phyloP scores from a whole-genome alignment of 139 green algal species.

The Closterium sp. region DNA sequence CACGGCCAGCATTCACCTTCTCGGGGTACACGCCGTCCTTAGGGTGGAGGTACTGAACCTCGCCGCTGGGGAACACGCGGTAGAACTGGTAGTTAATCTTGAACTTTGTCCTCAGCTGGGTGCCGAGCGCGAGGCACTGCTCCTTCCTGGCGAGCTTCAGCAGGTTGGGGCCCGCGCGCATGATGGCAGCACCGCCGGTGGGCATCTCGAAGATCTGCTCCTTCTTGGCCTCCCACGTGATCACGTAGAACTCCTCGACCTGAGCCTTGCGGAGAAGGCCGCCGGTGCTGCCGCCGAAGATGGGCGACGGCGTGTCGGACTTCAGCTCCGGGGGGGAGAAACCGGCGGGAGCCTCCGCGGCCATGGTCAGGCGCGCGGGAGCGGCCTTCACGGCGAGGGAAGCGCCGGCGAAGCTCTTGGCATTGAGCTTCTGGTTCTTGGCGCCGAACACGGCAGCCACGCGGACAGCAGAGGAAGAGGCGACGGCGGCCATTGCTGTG shows the following conservation, averaged over 20 bases:
- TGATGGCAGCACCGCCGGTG: constrained; percentile 96
- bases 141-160: constrained; percentile 98
- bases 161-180: constrained; percentile 96
- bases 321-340: constrained; percentile 86
- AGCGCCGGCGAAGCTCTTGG: neutral
- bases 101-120: constrained; percentile 96
- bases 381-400: neutral
- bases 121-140: constrained; percentile 95
- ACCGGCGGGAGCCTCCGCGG: constrained; percentile 18
- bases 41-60: constrained; percentile 99
- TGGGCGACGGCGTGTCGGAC: constrained; percentile 88
- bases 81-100: constrained; percentile 92
- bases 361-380: constrained; percentile 14
- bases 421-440: neutral
- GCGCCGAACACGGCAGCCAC: neutral
- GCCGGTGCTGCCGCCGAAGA: constrained; percentile 97
- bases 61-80: constrained; percentile 72
- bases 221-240: constrained; percentile 75
- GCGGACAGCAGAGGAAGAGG: neutral
- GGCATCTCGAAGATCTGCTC: constrained; percentile 99
- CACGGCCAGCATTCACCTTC: constrained; percentile 95
- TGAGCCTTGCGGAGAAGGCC: constrained; percentile 92
- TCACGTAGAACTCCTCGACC: constrained; percentile 59
- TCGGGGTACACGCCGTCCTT: constrained; percentile 98
- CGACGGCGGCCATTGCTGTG: neutral